Conservation (phyloP, 192 early-diverging fungal species). For the Coemansia sp. region DNA sequence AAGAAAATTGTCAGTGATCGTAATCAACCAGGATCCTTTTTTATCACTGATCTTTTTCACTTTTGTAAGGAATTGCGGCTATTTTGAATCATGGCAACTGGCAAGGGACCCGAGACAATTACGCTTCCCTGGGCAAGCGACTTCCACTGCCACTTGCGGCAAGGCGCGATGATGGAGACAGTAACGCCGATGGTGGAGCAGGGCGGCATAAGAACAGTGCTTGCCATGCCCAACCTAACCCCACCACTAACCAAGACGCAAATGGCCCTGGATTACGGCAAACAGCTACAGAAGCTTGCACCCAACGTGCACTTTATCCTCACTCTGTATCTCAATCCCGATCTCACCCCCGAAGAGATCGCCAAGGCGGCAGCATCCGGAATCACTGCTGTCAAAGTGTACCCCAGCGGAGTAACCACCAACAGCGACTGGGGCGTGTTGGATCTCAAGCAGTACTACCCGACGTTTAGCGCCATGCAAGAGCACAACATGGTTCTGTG, state of each 20-base stretch:
- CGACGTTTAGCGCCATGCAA: conserved; percentile 94
- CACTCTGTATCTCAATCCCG: conserved; percentile 87
- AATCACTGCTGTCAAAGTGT: conserved; percentile 87
- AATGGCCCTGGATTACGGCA: conserved; percentile 82
- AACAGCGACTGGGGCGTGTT: conserved; percentile 94
- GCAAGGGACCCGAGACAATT: conserved; percentile 37
- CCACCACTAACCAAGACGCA: conserved; percentile 87
- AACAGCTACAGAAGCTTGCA: conserved; percentile 71
- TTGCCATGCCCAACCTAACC: conserved; percentile 95
- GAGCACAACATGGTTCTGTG: conserved; percentile 90
- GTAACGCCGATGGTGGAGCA: conserved; percentile 78
- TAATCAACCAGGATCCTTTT: neutral
- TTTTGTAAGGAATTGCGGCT: neutral
- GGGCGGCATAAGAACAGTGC: conserved; percentile 81
- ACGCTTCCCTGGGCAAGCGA: conserved; percentile 75
- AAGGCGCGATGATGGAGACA: conserved; percentile 85
- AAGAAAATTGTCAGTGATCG: no score
- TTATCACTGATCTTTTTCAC: neutral
- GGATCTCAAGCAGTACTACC: conserved; percentile 72
- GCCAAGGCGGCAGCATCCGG: conserved; percentile 78
- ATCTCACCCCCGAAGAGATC: conserved; percentile 88
- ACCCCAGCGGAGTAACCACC: conserved; percentile 95
- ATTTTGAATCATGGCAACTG: neutral
- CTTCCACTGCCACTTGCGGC: conserved; percentile 93
- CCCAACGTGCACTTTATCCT: conserved; percentile 88